Evolutionary conservation across 805 yeast species (phyloP), one percentile per base, ranked within the genome.

Genomic region (Candida glaebosa): DNA sequence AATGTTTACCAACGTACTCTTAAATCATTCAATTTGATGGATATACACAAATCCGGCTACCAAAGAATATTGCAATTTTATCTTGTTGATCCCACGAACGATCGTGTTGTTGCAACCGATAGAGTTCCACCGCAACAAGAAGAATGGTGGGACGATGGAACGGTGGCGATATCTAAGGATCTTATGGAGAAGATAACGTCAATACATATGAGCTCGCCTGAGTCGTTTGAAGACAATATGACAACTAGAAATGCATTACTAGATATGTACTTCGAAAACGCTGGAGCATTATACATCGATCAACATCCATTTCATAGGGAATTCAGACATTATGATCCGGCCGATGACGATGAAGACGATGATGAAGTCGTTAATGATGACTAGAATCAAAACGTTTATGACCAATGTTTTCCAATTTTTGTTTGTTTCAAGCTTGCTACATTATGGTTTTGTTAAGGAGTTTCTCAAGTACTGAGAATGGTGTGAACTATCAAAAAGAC

Each of bases 11-110:
- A 69, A 44, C 73, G 67, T 44, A 64, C 60, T 39, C 73, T 69
- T 8, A 65, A 61, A 39, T 55, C 62, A 5, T 69, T 69, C 48
- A 58, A 61, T 38, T 60, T 69, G 46, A 37, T 38, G 8, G 74
- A 69, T 45, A 51, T 51, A 42, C 37, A 63, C 5, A 67, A 59
- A 42, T 53, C 58, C 0, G 75, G 75, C 2, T 60, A 58, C 44
- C 49, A 73, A 22, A 65, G 65, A 44, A 68, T 69, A 22, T 49
- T 69, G 38, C 64, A 71, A 39, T 66, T 67, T 44, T 69, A 67
- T 40, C 14, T 69, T 3, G 61, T 58, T 14, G 72, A 67, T 41
- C 73, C 72, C 1, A 38, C 50, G 41, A 58, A 66, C 43, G 50
- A 54, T 2, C 32, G 31, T 10, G 67, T 65, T 1, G 40, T 51